Evolutionary conservation across 2,329 filamentous ascomycete genomes (phyloP), one percentile per base, ranked within the genome.

Genomic region (Beauveria brongniartii): DNA sequence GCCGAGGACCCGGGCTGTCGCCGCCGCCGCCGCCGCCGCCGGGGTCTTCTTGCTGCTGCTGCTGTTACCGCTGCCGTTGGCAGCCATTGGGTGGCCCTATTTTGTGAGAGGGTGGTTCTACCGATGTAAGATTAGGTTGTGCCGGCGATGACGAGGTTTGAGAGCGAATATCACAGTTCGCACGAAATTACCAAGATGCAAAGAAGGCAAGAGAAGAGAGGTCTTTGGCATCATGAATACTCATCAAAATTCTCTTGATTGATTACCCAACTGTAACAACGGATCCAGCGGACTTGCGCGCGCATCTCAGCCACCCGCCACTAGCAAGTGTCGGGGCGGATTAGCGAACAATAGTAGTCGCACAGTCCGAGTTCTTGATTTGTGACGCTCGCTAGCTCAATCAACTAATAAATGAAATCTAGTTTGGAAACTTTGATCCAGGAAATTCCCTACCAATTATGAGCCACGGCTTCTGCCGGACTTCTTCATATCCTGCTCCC

Each of bases 1-100:
- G 0, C 74, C 76, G 5, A 79, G 67, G 26, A 72, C 74, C 26
- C 77, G 71, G 5, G 56, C 16, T 14, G 34, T 16, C 34, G 12
- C 34, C 30, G 34, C 34, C 34, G 28, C 24, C 24, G 24, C 5
- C 26, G 26, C 26, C 6, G 28, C 12, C 34, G 30, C 12, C 30
- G 22, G 30, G n/a, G 65, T 50, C 58, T 61, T 16, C 18, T 26
- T 9, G 7, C 28, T 2, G 10, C 10, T 12, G 26, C 47, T 14
- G 3, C 30, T 34, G 18, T 18, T 10, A 9, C 8, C 55, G 20
- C 48, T 22, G 28, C 28, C 44, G 22, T 40, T 18, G 20, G 3
- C 12, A 18, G 46, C 16, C 55, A 58, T 58, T 34, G 22, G 9
- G 34, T 37, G 12, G 34, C 34, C 12, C 10, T 16, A 14, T 5